Evolutionary conservation across 768 basidiomycete genomes (phyloP).

Genomic region (Glaciozyma antarctica): DNA sequence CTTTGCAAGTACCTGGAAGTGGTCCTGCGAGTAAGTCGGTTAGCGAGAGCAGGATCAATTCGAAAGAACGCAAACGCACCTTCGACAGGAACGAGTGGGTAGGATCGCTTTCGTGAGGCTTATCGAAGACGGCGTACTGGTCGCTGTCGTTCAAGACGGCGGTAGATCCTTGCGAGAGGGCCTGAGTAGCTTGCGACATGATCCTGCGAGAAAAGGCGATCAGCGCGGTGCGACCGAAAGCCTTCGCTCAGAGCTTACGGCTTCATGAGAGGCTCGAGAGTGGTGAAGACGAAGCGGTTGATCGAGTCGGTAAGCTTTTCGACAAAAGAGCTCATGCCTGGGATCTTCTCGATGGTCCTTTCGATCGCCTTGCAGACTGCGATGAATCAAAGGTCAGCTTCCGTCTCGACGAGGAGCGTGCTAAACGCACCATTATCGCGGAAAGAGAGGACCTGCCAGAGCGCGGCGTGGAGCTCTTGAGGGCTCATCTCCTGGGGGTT

Average conservation of each 20-base stretch:
- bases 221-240: not conserved
- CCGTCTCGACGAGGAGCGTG: constrained; percentile 3
- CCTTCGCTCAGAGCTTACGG: constrained; percentile 34
- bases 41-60: not conserved
- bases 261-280: constrained; percentile 75
- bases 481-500: constrained; percentile 72
- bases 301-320: constrained; percentile 68
- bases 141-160: constrained; percentile 72
- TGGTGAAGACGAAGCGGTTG: constrained; percentile 70
- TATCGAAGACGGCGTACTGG: constrained; percentile 72
- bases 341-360: constrained; percentile 71
- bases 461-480: constrained; percentile 68
- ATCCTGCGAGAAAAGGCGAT: constrained; percentile 35
- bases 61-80: constrained; percentile 38
- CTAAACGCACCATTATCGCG: constrained; percentile 51
- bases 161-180: constrained; percentile 55
- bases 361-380: constrained; percentile 68
- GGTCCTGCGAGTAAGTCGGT: constrained; percentile 2
- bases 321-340: constrained; percentile 61
- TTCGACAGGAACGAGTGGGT: constrained; percentile 32
- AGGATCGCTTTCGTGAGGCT: constrained; percentile 53
- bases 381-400: too few relatives aligned
- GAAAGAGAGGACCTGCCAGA: constrained; percentile 81
- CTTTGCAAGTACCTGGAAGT: constrained; percentile 35
- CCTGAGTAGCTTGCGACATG: constrained; percentile 57